These are phyloP conservation scores for Penicillium sp. DNA, from an alignment of 2,329 filamentous ascomycete genomes.

Conservation along the genomic window DNA sequence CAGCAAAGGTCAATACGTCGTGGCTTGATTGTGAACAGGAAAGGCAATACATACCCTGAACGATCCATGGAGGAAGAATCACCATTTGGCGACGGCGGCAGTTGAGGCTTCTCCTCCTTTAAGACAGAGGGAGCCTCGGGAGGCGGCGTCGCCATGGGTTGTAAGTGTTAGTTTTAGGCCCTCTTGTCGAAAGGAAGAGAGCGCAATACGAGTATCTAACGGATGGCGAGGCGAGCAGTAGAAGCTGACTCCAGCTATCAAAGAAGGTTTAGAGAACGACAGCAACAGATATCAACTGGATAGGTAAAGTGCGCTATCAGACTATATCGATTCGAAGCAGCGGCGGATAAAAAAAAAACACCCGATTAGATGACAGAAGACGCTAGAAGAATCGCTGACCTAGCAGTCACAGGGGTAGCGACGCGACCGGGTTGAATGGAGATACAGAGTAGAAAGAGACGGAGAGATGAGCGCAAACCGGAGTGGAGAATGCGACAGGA, in stretches of 20 bases:
- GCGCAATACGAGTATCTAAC: conserved; percentile 35
- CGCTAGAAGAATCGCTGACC: conserved; percentile 24
- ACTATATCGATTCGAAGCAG: conserved; percentile 34
- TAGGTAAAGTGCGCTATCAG: conserved; percentile 40
- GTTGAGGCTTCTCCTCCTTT: conserved; percentile 49
- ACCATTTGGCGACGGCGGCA: conserved; percentile 42
- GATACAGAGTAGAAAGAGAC: conserved; percentile 28
- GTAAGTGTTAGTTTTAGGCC: conserved; percentile 26
- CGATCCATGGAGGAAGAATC: conserved; percentile 31
- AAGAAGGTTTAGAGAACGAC: conserved; percentile 30
- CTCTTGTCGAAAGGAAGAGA: conserved; percentile 23
- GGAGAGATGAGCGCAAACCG: conserved; percentile 32
- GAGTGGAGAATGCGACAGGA: conserved; percentile 47
- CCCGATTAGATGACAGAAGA: conserved; percentile 35
- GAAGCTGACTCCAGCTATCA: conserved; percentile 31
- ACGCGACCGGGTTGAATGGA: conserved; percentile 27
- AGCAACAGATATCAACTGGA: conserved; percentile 38
- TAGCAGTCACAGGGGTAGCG: conserved; percentile 26
- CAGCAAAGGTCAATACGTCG: conserved; percentile 24
- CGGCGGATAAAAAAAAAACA: conserved; percentile 26
- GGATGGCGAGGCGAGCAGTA: conserved; percentile 25
- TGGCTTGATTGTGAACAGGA: neutral
- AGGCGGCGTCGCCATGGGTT: conserved; percentile 49
- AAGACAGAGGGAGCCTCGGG: conserved; percentile 43
- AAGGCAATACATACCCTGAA: conserved; percentile 35